Base-by-base conservation (phyloP, 75 land plant species). In the Picea glauca region DNA sequence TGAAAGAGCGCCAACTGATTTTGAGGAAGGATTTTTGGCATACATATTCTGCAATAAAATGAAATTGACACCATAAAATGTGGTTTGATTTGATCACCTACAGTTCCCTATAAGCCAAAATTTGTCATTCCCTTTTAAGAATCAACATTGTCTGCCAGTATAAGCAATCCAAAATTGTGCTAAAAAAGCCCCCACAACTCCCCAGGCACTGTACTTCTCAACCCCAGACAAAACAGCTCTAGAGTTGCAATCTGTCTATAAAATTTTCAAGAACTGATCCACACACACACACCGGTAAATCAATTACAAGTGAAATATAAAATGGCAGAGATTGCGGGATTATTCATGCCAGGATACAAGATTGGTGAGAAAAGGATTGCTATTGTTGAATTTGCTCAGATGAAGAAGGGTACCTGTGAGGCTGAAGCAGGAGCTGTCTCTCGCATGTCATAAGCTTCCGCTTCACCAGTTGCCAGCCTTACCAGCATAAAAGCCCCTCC, bases 401-500 rank as follows among this genome's bases (percentile, higher is more conserved):
- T 30, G 33, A 76, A 46, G 30, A 31, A 72, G 3, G 13, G 66
- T 60, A 92, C 98, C 92, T 91, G 62, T 1, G 87, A 85, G 46
- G 96, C 89, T 32, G 61, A 56, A 65, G 80, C 78, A 14, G 97
- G 97, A 13, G 97, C 97, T 35, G 88, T 89, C 81, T 94, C 97
- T 23, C 97, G 84, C 85, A 87, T 85, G 77, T 92, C 93, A 63
- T 84, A 85, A 26, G 91, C 90, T 18, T 81, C 65, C 2, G 83
- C 62, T 13, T 63, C 77, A 14, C 91, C 91, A 80, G 84, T 78
- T 6, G 91, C 83, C 35, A 68, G 46, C 56, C 93, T 76, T 26
- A 94, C 74, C 2, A 94, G 81, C 91, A 94, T 80, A 72, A 94
- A 94, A 20, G 90, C 89, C 13, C 97, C 97, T 6, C 97, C 97